Evolutionary conservation across 2,329 filamentous ascomycete genomes (phyloP), one percentile per base, ranked within the genome.

Genomic region (Epichloe aotearoae): DNA sequence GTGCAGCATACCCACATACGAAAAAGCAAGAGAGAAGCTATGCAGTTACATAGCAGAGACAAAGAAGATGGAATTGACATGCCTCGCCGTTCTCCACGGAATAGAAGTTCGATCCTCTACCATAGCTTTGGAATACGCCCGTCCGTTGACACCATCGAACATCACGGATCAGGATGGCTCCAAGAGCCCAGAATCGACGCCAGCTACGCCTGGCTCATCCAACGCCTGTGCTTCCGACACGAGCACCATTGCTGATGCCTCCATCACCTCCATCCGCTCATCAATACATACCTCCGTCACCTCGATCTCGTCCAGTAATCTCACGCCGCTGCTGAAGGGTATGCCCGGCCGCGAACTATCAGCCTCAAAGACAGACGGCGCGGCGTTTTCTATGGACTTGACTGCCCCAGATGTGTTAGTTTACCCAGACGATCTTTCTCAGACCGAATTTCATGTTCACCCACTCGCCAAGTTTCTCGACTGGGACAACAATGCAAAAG

Each of bases 291-390:
- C 46, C n/a, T 46, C 49, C 14, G 20, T 38, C 11, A 46, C 50
- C 19, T 47, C 49, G 3, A 52, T 55, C 1, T 50, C 52, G 0
- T 52, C 55, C 20, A 47, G 56, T 4, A 52, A 55, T 7, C 58
- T 58, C 0, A 59, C 62, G 34, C 90, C 68, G 76, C 59, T 70
- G 0, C 59, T 70, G 10, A 59, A 54, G 47, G 66, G 68, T 5
- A 62, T 67, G 50, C 67, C 69, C 1, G 68, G 68, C 2, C 61
- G 67, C 49, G 68, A 71, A 48, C 54, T 70, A 10, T 66, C 66
- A 0, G 60, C 59, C 3, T 63, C 69, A 14, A 68, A 64, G 46
- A 70, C 66, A 2, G 66, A 71, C 33, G 62, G 61, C 4, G 63
- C 65, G 14, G 58, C 58, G 3, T 67, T 69, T 53, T 56, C 60